These are phyloP conservation scores for Trichoderma sp. DNA, from an alignment of 2,329 filamentous ascomycete species.

Conservation along the genomic window DNA sequence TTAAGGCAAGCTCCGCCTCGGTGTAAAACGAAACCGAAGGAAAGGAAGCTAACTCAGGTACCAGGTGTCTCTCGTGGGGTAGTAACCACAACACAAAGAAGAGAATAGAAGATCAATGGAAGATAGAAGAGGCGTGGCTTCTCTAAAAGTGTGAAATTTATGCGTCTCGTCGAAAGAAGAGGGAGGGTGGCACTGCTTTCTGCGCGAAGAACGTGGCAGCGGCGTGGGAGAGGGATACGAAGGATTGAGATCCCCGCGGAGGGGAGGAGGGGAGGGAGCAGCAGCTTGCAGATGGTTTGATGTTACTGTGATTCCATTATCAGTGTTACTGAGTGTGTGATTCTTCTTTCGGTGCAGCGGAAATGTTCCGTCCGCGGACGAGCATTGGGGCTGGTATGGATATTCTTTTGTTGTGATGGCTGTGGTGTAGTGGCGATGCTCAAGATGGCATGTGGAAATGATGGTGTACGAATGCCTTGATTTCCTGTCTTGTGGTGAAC, in stretches of 20 bases:
- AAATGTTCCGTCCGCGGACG: no score
- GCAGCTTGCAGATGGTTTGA: conserved; percentile 20
- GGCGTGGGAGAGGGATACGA: conserved; percentile 17
- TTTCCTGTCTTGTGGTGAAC: not conserved
- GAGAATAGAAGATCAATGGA: not conserved
- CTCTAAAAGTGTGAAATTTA: not conserved
- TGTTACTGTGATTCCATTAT: not conserved
- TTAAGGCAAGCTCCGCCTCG: not conserved
- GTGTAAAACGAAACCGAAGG: not conserved
- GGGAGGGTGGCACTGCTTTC: conserved; percentile 21
- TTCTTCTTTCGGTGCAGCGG: no score
- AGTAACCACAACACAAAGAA: not conserved
- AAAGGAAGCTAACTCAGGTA: conserved; percentile 8
- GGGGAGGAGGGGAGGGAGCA: not conserved
- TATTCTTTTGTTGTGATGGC: not conserved
- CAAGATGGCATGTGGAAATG: conserved; percentile 14
- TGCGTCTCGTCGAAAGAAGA: not conserved
- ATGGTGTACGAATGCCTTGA: conserved; percentile 4
- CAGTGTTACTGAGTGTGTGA: not conserved
- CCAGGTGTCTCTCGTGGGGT: conserved; percentile 11
- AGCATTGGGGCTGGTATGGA: no score
- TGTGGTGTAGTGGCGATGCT: not conserved
- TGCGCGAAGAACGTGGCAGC: conserved; percentile 19
- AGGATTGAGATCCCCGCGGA: conserved; percentile 18
- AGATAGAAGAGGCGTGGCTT: not conserved